Conservation (phyloP, 2,329 filamentous ascomycete species). For the Pseudocercospora crystallina region DNA sequence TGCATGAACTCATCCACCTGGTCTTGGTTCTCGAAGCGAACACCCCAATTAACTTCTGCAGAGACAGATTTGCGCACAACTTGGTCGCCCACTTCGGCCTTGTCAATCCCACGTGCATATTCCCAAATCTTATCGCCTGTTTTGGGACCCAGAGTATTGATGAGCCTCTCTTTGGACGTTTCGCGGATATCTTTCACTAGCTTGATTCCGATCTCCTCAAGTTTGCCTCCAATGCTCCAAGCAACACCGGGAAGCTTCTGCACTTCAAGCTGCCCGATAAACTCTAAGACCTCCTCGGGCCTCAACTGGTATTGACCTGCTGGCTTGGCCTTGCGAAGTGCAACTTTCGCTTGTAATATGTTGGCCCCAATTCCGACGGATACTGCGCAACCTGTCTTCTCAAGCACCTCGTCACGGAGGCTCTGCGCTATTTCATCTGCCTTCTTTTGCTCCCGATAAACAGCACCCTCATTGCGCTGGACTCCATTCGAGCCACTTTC, state of each 20-base stretch:
- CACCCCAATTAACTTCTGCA: conserved; percentile 97
- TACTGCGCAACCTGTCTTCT: conserved; percentile 78
- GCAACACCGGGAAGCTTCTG: conserved; percentile 89
- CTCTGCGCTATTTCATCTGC: conserved; percentile 68
- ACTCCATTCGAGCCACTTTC: conserved; percentile 66
- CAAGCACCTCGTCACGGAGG: conserved; percentile 69
- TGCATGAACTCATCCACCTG: conserved; percentile 91
- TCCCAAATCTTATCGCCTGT: conserved; percentile 89
- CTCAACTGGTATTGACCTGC: conserved; percentile 88
- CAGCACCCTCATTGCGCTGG: conserved; percentile 64
- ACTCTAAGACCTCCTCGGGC: conserved; percentile 72
- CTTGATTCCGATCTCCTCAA: conserved; percentile 82
- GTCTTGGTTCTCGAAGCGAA: conserved; percentile 86
- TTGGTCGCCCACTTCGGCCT: conserved; percentile 80
- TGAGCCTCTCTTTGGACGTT: conserved; percentile 72
- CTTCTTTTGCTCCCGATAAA: conserved; percentile 75
- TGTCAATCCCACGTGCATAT: conserved; percentile 85
- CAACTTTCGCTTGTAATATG: conserved; percentile 87
- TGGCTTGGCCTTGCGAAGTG: conserved; percentile 87
- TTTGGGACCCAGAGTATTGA: conserved; percentile 77
- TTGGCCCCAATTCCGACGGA: conserved; percentile 92
- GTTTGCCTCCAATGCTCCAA: conserved; percentile 79
- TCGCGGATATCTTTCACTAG: conserved; percentile 80
- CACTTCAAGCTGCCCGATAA: conserved; percentile 75
- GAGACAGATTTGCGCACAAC: conserved; percentile 89